A percentile compares a stretch with the other conserved stretches of the same genome.
These are phyloP conservation scores for Diversispora epigaea DNA, from an alignment of 192 early-diverging fungal genomes.

Conservation along the genomic window DNA sequence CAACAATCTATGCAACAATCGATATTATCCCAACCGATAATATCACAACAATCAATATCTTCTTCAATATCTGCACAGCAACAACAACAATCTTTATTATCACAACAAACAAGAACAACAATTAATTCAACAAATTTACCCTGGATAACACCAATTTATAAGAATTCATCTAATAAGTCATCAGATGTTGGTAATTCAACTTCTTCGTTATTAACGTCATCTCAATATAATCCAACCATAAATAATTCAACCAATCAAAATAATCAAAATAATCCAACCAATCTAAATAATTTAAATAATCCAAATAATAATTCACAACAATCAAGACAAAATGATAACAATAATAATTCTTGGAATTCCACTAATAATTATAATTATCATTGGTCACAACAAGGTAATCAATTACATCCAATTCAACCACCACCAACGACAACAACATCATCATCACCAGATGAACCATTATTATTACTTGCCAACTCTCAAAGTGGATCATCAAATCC, in stretches of 20 bases:
- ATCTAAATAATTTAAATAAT: neutral
- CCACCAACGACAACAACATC: neutral
- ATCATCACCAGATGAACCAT: too few species aligned
- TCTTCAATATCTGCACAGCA: slow-evolving; percentile 18
- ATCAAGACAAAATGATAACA: neutral
- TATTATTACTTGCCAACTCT: too few species aligned
- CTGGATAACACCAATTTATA: neutral
- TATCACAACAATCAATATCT: neutral
- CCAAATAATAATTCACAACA: neutral
- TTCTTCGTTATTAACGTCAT: neutral
- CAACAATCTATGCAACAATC: neutral
- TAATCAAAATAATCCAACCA: neutral
- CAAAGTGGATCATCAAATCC: too few species aligned
- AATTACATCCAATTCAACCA: neutral
- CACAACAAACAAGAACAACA: neutral
- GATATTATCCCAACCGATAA: neutral
- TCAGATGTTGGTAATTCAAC: neutral
- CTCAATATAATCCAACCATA: neutral
- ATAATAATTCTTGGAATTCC: neutral
- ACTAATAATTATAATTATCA: neutral
- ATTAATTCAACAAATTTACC: too few species aligned
- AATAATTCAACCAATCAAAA: neutral
- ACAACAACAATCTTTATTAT: slow-evolving; percentile 9
- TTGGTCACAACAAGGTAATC: neutral
- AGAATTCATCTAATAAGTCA: neutral